Evolutionary conservation across 2,329 filamentous ascomycete species (phyloP).

Genomic region (Beauveria scarabaeidicola): DNA sequence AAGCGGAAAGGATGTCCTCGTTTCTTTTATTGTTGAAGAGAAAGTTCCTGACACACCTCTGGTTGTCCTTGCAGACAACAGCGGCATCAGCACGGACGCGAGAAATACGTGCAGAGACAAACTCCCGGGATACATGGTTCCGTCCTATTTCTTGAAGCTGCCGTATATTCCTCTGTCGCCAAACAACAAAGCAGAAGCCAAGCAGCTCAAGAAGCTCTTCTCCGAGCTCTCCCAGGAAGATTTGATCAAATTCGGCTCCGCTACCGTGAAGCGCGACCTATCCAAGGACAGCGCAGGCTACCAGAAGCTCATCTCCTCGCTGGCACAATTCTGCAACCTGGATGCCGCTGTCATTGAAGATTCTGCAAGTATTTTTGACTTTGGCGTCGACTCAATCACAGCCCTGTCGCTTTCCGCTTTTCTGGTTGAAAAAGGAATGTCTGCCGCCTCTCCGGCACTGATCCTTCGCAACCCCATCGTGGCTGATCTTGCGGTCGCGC

Average conservation of each 20-base stretch:
- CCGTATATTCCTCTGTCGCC: conserved; percentile 68
- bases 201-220: conserved; percentile 60
- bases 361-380: conserved; percentile 67
- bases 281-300: conserved; percentile 27
- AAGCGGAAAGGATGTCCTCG: conserved; percentile 72
- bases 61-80: conserved; percentile 20
- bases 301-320: conserved; percentile 39
- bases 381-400: conserved; percentile 83
- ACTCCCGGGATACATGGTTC: conserved; percentile 83
- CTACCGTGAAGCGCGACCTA: conserved; percentile 10
- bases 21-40: conserved; percentile 56
- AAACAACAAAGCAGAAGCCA: conserved; percentile 84
- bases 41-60: conserved; percentile 13
- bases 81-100: conserved; percentile 36
- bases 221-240: conserved; percentile 48
- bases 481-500: conserved; percentile 33
- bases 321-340: conserved; percentile 46
- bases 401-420: conserved; percentile 60
- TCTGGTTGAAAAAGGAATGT: conserved; percentile 56
- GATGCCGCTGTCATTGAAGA: conserved; percentile 35
- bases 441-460: conserved; percentile 50
- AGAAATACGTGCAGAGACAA: conserved; percentile 57
- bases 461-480: conserved; percentile 57
- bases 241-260: conserved; percentile 47
- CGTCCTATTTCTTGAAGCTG: conserved; percentile 70